Evolutionary conservation across 345 rosid species (phyloP).

Genomic region (Citropsis articulata): DNA sequence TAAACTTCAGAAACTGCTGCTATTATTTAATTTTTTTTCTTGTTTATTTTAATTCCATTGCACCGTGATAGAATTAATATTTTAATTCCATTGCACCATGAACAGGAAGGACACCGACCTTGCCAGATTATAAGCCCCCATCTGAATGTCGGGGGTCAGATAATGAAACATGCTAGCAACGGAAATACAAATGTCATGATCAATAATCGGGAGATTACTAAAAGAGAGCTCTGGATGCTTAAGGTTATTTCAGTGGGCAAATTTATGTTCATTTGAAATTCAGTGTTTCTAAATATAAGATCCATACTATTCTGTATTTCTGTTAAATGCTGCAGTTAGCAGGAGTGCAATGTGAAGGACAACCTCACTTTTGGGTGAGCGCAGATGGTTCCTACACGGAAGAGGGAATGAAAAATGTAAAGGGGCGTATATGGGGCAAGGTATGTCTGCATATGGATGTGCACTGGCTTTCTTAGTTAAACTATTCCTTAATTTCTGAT

Average conservation of each 20-base stretch:
- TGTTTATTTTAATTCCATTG: background rate
- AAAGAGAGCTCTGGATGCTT: constrained; percentile 58
- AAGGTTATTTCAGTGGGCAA: constrained; percentile 40
- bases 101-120: constrained; percentile 78
- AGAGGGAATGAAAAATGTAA: constrained; percentile 63
- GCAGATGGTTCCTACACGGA: constrained; percentile 64
- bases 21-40: background rate
- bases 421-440: constrained; percentile 65
- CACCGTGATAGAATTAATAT: constrained; percentile 14
- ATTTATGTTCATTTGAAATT: constrained; percentile 10
- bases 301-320: background rate
- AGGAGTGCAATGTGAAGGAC: constrained; percentile 72
- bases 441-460: constrained; percentile 33
- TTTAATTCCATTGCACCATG: constrained; percentile 7
- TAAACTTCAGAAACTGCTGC: constrained; percentile 24
- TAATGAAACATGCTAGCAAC: constrained; percentile 53
- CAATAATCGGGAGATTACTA: constrained; percentile 70
- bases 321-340: constrained; percentile 41
- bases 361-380: constrained; percentile 60
- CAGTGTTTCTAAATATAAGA: background rate
- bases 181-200: constrained; percentile 62
- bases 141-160: constrained; percentile 49
- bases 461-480: constrained; percentile 9
- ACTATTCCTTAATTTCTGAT: constrained; percentile 9
- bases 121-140: constrained; percentile 65